Conservation (phyloP, 331 rosid genomes). For the Acacia pycnantha region DNA sequence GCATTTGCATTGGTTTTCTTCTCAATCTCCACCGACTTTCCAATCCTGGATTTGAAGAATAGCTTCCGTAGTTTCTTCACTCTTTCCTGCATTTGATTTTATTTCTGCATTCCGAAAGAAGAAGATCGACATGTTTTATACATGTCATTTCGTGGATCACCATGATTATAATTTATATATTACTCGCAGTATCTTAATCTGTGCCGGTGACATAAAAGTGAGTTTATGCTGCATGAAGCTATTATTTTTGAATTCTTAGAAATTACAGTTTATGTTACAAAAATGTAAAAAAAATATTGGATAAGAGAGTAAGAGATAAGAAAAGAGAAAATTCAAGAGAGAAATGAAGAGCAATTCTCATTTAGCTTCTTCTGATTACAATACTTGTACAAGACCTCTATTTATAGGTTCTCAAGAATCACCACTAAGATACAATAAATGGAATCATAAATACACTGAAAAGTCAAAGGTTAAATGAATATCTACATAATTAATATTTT, state of each 20-base stretch:
- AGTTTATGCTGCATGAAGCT: neutral
- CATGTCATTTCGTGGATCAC: neutral
- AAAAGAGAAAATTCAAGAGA: no score
- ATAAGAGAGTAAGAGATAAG: no score
- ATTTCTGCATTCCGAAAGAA: neutral
- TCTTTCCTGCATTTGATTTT: neutral
- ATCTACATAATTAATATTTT: no score
- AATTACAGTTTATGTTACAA: neutral
- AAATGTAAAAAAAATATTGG: no score
- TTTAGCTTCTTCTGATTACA: no score
- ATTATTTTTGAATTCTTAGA: neutral
- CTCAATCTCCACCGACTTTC: neutral
- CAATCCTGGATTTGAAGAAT: conserved; percentile 24
- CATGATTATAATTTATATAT: neutral
- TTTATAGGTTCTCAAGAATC: no score
- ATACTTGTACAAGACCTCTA: no score
- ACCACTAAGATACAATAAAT: no score
- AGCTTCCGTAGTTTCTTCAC: conserved; percentile 53
- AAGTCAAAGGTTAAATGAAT: no score
- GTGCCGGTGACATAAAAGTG: neutral
- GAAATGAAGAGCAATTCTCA: no score
- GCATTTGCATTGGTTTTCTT: neutral
- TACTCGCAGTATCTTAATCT: neutral
- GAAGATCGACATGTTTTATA: neutral
- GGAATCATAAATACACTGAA: no score